A percentile compares a stretch with the other conserved stretches of the same genome.
These are phyloP conservation scores for Harringtonia lauricola DNA, from an alignment of 2,329 filamentous ascomycete genomes.

Conservation along the genomic window DNA sequence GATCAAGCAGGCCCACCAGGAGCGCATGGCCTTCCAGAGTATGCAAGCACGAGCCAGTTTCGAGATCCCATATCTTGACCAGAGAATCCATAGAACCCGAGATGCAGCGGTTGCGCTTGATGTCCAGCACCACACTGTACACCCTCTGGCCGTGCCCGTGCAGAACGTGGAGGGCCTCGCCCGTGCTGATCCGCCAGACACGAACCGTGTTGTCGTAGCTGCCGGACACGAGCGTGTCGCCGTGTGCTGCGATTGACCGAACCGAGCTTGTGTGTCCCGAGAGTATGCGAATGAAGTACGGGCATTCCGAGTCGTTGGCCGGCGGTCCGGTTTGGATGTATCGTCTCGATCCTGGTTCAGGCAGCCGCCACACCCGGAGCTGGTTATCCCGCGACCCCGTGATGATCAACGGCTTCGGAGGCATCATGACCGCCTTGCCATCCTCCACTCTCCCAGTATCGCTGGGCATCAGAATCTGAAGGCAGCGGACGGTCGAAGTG, in stretches of 20 bases:
- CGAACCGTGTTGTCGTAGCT: conserved; percentile 94
- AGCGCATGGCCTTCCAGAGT: conserved; percentile 89
- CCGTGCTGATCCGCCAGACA: conserved; percentile 96
- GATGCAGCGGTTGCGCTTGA: conserved; percentile 86
- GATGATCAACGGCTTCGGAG: conserved; percentile 89
- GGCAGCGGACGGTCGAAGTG: conserved; percentile 89
- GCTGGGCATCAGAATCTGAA: conserved; percentile 86
- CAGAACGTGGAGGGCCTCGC: conserved; percentile 73
- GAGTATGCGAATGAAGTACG: conserved; percentile 85
- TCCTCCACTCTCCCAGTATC: conserved; percentile 61
- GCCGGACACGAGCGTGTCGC: conserved; percentile 91
- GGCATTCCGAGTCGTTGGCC: conserved; percentile 68
- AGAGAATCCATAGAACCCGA: conserved; percentile 97
- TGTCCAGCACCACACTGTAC: conserved; percentile 91
- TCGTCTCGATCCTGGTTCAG: conserved; percentile 62
- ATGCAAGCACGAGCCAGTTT: conserved; percentile 73
- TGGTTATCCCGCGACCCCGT: conserved; percentile 94
- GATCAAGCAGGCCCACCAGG: conserved; percentile 81
- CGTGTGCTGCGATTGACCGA: conserved; percentile 87
- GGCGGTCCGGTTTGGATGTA: conserved; percentile 73
- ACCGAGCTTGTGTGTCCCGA: conserved; percentile 87
- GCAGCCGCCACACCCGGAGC: conserved; percentile 86
- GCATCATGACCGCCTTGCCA: conserved; percentile 75
- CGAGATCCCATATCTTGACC: conserved; percentile 95
- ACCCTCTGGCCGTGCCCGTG: conserved; percentile 87